Evolutionary conservation across 768 basidiomycete genomes (phyloP).

Genomic region (Tulasnella sp.): DNA sequence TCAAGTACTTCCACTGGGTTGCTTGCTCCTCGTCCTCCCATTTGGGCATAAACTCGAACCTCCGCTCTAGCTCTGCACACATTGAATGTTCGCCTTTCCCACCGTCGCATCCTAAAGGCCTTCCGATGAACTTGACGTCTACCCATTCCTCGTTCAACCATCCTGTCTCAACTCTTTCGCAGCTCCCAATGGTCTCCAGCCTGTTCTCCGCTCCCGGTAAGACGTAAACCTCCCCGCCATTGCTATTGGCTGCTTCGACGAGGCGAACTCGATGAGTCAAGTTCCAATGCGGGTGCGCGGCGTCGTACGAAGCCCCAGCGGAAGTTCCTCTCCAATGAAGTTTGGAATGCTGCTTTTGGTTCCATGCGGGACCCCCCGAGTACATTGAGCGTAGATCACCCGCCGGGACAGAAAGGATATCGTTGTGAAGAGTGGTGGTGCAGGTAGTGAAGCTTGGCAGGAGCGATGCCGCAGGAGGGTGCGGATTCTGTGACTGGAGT

Average conservation of each 20-base stretch:
- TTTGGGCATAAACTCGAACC: constrained; percentile 1
- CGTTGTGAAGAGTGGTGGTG: constrained; percentile 49
- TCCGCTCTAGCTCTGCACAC: neutral
- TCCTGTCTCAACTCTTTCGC: constrained; percentile 7
- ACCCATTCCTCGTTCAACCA: constrained; percentile 32
- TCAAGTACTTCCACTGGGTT: constrained; percentile 33
- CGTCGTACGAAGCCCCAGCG: neutral
- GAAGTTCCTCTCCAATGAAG: constrained; percentile 15
- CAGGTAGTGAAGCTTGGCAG: constrained; percentile 54
- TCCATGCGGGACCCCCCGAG: neutral
- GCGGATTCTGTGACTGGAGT: constrained; percentile 11
- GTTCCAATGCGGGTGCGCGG: neutral
- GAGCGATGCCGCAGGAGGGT: constrained; percentile 35
- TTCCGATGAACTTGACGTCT: constrained; percentile 35
- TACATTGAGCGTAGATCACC: neutral
- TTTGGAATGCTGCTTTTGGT: constrained; percentile 15
- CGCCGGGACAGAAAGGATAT: constrained; percentile 40
- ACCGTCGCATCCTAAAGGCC: constrained; percentile 34
- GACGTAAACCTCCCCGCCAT: constrained; percentile 1
- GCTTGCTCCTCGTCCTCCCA: constrained; percentile 1
- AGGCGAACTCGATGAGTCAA: constrained; percentile 19
- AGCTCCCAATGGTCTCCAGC: constrained; percentile 7
- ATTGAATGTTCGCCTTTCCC: neutral
- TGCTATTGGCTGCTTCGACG: constrained; percentile 5
- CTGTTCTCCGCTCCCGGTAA: neutral